Evolutionary conservation across 257 asterid species (phyloP).

Genomic region (Salvia miltiorrhiza): DNA sequence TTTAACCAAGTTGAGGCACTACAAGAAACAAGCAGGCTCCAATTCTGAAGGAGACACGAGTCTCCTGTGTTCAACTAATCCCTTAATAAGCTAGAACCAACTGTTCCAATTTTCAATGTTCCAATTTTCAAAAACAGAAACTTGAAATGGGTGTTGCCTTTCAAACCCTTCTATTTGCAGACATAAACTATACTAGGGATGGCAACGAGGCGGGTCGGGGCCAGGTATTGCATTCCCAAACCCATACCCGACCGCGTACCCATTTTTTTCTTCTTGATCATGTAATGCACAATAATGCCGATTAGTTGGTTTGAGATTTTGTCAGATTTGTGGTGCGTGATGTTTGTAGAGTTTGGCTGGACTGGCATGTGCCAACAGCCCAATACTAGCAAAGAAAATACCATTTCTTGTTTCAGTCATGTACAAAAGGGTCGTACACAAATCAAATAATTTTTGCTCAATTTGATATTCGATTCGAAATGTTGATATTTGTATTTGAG

Average conservation of each 20-base stretch:
- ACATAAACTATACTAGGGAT: too few relatives aligned
- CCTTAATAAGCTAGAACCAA: background rate
- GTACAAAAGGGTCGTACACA: too few relatives aligned
- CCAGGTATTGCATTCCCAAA: too few relatives aligned
- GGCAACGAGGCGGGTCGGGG: too few relatives aligned
- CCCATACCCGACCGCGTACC: too few relatives aligned
- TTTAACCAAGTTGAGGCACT: background rate
- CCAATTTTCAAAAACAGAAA: background rate
- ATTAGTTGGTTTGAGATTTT: background rate
- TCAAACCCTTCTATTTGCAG: background rate
- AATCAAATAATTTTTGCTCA: too few relatives aligned
- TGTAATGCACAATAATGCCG: background rate
- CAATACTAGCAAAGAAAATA: background rate
- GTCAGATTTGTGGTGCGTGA: too few relatives aligned
- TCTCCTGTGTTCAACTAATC: background rate
- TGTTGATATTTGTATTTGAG: too few relatives aligned
- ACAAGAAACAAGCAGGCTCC: constrained; percentile 6
- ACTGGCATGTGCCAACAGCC: too few relatives aligned
- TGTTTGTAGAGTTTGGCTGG: too few relatives aligned
- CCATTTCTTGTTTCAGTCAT: background rate
- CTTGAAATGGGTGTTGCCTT: background rate
- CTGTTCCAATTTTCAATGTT: too few relatives aligned
- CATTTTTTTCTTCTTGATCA: background rate
- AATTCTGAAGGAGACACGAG: background rate
- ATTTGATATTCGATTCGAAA: too few relatives aligned